Evolutionary conservation across 345 rosid genomes (phyloP), one percentile per base, ranked within the genome.

Genomic region (Jatropha curcas): DNA sequence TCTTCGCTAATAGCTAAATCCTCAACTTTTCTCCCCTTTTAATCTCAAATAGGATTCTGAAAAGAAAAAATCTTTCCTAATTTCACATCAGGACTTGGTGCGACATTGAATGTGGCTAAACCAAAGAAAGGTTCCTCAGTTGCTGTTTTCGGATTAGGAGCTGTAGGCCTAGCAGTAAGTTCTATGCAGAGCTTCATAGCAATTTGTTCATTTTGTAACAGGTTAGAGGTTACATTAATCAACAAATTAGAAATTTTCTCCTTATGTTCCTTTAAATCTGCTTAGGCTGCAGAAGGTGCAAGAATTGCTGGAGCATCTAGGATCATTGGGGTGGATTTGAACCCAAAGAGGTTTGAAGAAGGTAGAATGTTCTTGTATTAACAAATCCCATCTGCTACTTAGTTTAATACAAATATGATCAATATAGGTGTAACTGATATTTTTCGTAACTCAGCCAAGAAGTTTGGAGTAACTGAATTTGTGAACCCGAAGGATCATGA

Each of bases 31-130:
- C n/a, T n/a, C n/a, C n/a, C n/a, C 2, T 45, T 45, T 2, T 45
- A 11, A 41, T 2, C 10, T 41, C 45, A 41, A 1, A 41, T 13
- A 14, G 12, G 17, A 45, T 11, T 45, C 10, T 45, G 50, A 45
- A 10, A n/a, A n/a, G n/a, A n/a, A n/a, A n/a, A n/a, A 45, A 11
- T 2, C 50, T 45, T 45, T 14, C 50, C 14, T 12, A 13, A 14
- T 45, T 45, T 45, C 50, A 45, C 14, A 0, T 45, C 50, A 81
- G 84, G 87, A 28, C 76, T 79, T 19, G 87, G 84, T 1, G 85
- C 85, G 41, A 79, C 85, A 2, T 51, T 84, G 52, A 84, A 84
- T 69, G 85, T 84, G 10, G 80, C 85, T 19, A 84, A 84, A 74
- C 85, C 77, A 0, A 68, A 77, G 58, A 72, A 72, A 33, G 85